These are phyloP conservation scores for grape (Vitis vinifera) DNA, from an alignment of 164 flowering plant species.

Conservation along the genomic window ASM3070453v1 NC_081822.1:31117501-31118000, in stretches of 20 bases:
- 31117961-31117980: constrained; percentile 67
- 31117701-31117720: constrained; percentile 23
- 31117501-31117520: constrained; percentile 60
- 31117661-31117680: constrained; percentile 83
- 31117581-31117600: constrained; percentile 68
- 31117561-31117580: constrained; percentile 74
- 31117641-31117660: constrained; percentile 77
- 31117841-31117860: constrained; percentile 47
- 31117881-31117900: constrained; percentile 77
- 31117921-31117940: constrained; percentile 81
- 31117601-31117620: constrained; percentile 43
- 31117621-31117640: constrained; percentile 62
- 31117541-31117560: constrained; percentile 62
- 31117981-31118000: constrained; percentile 72
- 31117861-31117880: constrained; percentile 79
- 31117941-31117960: constrained; percentile 65
- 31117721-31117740: constrained; percentile 22
- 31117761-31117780: constrained; percentile 46
- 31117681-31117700: constrained; percentile 61
- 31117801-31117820: constrained; percentile 91
- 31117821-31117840: constrained; percentile 90
- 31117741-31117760: constrained; percentile 76
- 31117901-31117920: constrained; percentile 45
- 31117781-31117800: constrained; percentile 70
- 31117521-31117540: constrained; percentile 74